Evolutionary conservation across 768 basidiomycete genomes (phyloP).

Genomic region (Boletus rubroflammeus): DNA sequence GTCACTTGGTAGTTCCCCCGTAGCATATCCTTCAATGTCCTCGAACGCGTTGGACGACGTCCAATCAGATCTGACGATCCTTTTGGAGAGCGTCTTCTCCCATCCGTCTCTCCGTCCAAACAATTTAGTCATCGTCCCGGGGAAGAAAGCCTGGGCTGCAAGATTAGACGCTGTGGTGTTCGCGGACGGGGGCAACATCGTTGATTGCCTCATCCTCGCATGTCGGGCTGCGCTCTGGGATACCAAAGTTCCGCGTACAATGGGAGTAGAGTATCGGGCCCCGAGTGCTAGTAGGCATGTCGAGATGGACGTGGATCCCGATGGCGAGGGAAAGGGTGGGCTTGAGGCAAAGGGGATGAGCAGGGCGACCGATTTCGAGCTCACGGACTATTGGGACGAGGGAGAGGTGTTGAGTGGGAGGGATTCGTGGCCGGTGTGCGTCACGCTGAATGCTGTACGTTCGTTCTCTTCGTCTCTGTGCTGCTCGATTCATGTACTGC

Average conservation of each 20-base stretch:
- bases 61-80: conserved; percentile 64
- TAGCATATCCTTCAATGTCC: conserved; percentile 71
- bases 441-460: conserved; percentile 76
- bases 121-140: conserved; percentile 58
- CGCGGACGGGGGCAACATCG: conserved; percentile 69
- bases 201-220: conserved; percentile 78
- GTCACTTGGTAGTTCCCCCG: conserved; percentile 58
- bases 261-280: conserved; percentile 64
- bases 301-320: conserved; percentile 54
- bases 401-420: conserved; percentile 63
- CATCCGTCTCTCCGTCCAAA: conserved; percentile 62
- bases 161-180: conserved; percentile 73
- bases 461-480: neutral
- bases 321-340: conserved; percentile 35
- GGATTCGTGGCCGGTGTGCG: conserved; percentile 68
- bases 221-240: conserved; percentile 79
- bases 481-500: neutral
- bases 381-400: conserved; percentile 86
- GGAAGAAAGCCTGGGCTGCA: conserved; percentile 71
- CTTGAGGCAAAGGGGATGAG: conserved; percentile 51
- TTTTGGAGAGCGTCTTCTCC: conserved; percentile 61
- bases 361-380: conserved; percentile 75
- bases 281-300: conserved; percentile 28
- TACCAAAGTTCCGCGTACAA: conserved; percentile 73
- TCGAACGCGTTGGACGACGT: conserved; percentile 68